Evolutionary conservation across 2,329 filamentous ascomycete species (phyloP).

Genomic region (Samsoniella hepiali): DNA sequence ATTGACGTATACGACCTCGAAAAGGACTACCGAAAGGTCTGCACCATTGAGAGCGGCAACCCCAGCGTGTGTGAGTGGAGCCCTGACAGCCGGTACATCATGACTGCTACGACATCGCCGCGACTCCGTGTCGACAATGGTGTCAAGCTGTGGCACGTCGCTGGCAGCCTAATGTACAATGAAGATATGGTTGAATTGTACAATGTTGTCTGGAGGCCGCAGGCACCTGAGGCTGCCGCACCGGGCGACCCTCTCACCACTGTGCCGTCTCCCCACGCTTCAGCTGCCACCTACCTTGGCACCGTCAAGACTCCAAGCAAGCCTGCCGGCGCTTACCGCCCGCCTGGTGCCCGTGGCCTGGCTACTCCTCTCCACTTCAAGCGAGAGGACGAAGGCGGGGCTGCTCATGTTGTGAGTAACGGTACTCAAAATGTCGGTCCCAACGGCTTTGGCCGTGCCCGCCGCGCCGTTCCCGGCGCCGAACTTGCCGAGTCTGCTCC

Average conservation of each 20-base stretch:
- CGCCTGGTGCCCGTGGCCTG: conserved; percentile 86
- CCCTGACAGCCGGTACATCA: conserved; percentile 88
- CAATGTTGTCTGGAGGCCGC: conserved; percentile 83
- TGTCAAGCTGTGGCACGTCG: conserved; percentile 90
- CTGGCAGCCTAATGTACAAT: conserved; percentile 87
- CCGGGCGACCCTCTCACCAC: conserved; percentile 69
- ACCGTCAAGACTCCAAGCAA: conserved; percentile 94
- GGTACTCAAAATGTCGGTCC: conserved; percentile 66
- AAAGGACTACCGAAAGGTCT: conserved; percentile 88
- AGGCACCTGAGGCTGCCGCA: conserved; percentile 56
- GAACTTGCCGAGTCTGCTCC: conserved; percentile 66
- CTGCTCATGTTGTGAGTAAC: conserved; percentile 77
- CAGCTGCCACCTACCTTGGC: conserved; percentile 76
- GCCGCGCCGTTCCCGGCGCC: conserved; percentile 82
- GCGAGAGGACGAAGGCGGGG: conserved; percentile 93
- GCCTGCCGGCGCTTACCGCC: conserved; percentile 93
- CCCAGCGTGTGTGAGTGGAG: conserved; percentile 97
- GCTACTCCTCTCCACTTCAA: conserved; percentile 92
- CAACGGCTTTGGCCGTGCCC: conserved; percentile 76
- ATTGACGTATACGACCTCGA: conserved; percentile 97
- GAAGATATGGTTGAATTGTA: conserved; percentile 95
- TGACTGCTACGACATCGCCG: conserved; percentile 97
- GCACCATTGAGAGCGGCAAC: conserved; percentile 92
- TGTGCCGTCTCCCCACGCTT: conserved; percentile 75
- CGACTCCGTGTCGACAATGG: conserved; percentile 95